A percentile compares a stretch with the other conserved stretches of the same genome.
These are phyloP conservation scores for Salvia miltiorrhiza DNA, from an alignment of 257 asterid genomes.

Conservation along the genomic window DNA sequence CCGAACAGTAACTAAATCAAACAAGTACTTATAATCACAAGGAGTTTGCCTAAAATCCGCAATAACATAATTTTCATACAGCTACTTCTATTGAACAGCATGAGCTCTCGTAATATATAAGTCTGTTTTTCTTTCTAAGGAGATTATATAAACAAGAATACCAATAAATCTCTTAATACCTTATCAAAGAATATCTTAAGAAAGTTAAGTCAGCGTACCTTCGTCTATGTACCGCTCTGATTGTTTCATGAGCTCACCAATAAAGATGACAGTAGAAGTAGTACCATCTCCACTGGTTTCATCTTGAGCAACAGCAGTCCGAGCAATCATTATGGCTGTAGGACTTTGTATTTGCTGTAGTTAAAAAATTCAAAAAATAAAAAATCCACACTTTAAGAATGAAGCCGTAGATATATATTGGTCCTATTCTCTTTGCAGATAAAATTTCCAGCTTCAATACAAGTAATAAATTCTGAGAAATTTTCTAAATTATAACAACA, in stretches of 20 bases:
- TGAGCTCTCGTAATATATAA: background rate
- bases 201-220: conserved; percentile 47
- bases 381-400: background rate
- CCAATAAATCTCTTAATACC: background rate
- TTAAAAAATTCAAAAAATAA: too few species aligned
- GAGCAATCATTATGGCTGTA: conserved; percentile 97
- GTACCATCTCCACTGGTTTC: conserved; percentile 98
- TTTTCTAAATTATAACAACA: background rate
- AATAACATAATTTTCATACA: background rate
- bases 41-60: background rate
- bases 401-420: conserved; percentile 3
- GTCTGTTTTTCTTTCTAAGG: background rate
- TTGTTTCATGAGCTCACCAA: conserved; percentile 98
- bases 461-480: background rate
- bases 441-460: background rate
- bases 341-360: conserved; percentile 98
- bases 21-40: background rate
- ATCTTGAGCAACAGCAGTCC: conserved; percentile 99
- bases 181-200: background rate
- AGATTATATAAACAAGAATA: background rate
- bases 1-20: background rate
- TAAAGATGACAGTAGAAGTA: conserved; percentile 92
- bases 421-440: background rate
- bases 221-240: conserved; percentile 93
- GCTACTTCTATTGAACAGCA: conserved; percentile 6